Evolutionary conservation across 2,329 filamentous ascomycete species (phyloP).

Genomic region (Clarireedia hainanense): DNA sequence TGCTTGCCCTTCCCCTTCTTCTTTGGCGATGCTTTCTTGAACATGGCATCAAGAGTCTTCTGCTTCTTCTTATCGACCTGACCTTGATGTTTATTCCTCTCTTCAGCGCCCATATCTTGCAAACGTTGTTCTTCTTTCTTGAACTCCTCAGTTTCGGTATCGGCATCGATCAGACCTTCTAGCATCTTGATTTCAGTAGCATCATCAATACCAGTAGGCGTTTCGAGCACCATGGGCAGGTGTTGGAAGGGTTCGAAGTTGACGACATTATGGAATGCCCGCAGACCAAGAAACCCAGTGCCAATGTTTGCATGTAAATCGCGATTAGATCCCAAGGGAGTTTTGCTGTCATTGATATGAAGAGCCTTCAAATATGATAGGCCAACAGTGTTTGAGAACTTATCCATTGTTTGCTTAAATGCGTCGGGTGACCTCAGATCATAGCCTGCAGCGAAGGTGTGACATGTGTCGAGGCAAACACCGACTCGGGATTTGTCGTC

Average conservation of each 20-base stretch:
- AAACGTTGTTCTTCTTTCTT: slow-evolving; percentile 54
- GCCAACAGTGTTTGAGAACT: slow-evolving; percentile 74
- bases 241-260: slow-evolving; percentile 70
- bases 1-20: slow-evolving; percentile 33
- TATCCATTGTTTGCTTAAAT: slow-evolving; percentile 64
- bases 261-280: slow-evolving; percentile 85
- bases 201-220: slow-evolving; percentile 71
- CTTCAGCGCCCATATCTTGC: slow-evolving; percentile 57
- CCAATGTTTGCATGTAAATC: slow-evolving; percentile 96
- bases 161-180: slow-evolving; percentile 79
- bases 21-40: slow-evolving; percentile 31
- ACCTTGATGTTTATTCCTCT: slow-evolving; percentile 67
- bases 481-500: slow-evolving; percentile 78
- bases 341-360: slow-evolving; percentile 94
- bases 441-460: slow-evolving; percentile 90
- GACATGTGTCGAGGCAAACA: slow-evolving; percentile 94
- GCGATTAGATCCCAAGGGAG: slow-evolving; percentile 70
- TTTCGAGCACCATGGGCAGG: slow-evolving; percentile 90
- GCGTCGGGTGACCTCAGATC: slow-evolving; percentile 70
- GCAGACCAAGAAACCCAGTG: slow-evolving; percentile 83
- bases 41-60: slow-evolving; percentile 37
- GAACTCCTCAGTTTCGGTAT: slow-evolving; percentile 69
- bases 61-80: slow-evolving; percentile 69
- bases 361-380: slow-evolving; percentile 73
- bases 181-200: slow-evolving; percentile 91